Conservation (phyloP, 192 early-diverging fungal genomes). For the Gaertneriomyces sp. region DNA sequence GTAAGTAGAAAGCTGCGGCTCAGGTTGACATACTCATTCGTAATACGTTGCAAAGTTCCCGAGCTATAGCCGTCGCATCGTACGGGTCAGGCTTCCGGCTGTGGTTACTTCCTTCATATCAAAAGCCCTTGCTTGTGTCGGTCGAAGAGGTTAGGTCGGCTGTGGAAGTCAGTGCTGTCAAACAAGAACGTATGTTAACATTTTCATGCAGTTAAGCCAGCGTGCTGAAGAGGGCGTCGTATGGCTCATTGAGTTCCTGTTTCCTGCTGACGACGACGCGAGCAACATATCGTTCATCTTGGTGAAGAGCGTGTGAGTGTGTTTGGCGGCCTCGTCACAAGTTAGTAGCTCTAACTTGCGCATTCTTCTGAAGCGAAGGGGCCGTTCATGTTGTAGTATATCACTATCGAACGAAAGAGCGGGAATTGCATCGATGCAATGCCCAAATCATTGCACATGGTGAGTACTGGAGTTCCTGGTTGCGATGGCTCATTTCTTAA, state of each 20-base stretch:
- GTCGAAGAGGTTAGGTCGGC: constrained; percentile 8
- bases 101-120: constrained; percentile 4
- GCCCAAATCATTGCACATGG: constrained; percentile 9
- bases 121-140: background rate
- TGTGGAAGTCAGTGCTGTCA: background rate
- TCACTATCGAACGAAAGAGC: background rate
- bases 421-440: constrained; percentile 3
- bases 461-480: background rate
- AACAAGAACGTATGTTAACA: background rate
- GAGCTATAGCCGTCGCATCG: constrained; percentile 32
- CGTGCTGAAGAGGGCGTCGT: constrained; percentile 23
- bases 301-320: constrained; percentile 12
- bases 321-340: background rate
- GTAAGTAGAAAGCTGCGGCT: constrained; percentile 8
- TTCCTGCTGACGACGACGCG: constrained; percentile 1
- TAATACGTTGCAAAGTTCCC: constrained; percentile 11
- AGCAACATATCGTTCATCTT: constrained; percentile 2
- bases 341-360: background rate
- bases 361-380: background rate
- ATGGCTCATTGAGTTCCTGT: constrained; percentile 16
- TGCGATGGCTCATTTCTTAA: background rate
- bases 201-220: constrained; percentile 3
- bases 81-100: background rate
- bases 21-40: background rate
- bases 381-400: constrained; percentile 15